Base-by-base conservation (phyloP, 306 rosid genomes). In the Sechiopsis laciniata region DNA sequence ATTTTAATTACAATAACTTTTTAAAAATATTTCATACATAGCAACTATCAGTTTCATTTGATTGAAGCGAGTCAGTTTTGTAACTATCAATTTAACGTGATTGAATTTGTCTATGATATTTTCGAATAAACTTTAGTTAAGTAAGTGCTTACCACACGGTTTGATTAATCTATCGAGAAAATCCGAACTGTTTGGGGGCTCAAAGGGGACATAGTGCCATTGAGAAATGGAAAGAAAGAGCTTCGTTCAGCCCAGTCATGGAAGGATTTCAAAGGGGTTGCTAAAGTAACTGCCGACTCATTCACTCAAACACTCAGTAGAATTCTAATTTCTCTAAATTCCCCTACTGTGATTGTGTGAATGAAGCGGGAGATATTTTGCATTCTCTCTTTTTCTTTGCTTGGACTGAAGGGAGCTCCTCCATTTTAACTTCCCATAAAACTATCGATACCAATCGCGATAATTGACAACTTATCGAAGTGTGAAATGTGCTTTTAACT, bases 351-450 rank as follows among this genome's bases (percentile, higher is more conserved):
- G 88, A 72, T 46, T 84, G 88, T 68, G 82, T 79, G 88, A 84
- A 84, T 84, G 88, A 84, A 64, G 85, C 85, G 85, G 88, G 85
- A 84, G 88, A 71, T 79, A 84, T 55, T 84, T 84, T 79, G 62
- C 83, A 53, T 67, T 61, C 88, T 78, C 83, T 66, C 85, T 82
- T 84, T 77, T 80, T 81, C 85, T 82, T 55, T 82, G 85, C 88
- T 84, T 84, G 88, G 88, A 84, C 85, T 84, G 88, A 84, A 84
- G 85, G 88, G 88, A 84, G 88, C 88, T 82, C 88, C 88, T 83
- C 85, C 85, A 75, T 64, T 64, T 35, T 67, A 74, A 74, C 77
- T 73, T 66, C 58, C 61, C 75, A n/a, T 63, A 63, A 55, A 26
- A 60, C 66, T 60, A 26, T 26, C 45, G 7, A 26, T 2, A 4